Conservation (phyloP, 2,329 filamentous ascomycete species). For the Trichophyton verrucosum region DNA sequence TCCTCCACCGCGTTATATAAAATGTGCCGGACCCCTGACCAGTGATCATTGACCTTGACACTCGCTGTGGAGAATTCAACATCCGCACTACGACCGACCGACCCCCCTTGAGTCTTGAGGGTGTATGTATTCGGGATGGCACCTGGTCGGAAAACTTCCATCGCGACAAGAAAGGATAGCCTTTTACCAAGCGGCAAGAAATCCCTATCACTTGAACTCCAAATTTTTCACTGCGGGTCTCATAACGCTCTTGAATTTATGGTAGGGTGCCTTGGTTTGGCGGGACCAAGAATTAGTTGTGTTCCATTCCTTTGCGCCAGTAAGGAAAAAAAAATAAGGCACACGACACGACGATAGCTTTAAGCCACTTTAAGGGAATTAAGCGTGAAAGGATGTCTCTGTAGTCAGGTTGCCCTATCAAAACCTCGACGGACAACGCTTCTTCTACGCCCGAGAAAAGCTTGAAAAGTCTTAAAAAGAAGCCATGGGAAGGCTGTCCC, state of each 20-base stretch:
- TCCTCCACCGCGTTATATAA: not conserved
- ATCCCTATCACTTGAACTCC: not conserved
- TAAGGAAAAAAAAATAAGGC: not conserved
- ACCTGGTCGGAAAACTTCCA: not conserved
- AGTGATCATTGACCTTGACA: not conserved
- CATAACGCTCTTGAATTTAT: no score
- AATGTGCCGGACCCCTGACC: not conserved
- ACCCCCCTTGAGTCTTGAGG: not conserved
- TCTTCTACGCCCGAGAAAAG: not conserved
- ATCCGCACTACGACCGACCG: not conserved
- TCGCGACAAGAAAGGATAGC: not conserved
- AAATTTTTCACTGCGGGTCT: slow-evolving; percentile 1
- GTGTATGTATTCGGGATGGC: not conserved
- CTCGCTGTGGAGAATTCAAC: not conserved
- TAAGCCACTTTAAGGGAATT: no score
- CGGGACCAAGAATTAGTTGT: no score
- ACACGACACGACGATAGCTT: not conserved
- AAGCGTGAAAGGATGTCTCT: no score
- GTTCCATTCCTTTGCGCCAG: no score
- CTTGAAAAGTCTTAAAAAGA: not conserved
- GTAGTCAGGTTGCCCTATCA: not conserved
- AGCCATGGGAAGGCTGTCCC: not conserved
- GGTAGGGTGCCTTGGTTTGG: no score
- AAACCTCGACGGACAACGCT: not conserved
- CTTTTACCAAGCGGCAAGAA: not conserved